A percentile compares a stretch with the other conserved stretches of the same genome.
Evolutionary conservation across 169 alveolate genomes (phyloP).

Genomic region (Plasmodium vivax): DNA sequence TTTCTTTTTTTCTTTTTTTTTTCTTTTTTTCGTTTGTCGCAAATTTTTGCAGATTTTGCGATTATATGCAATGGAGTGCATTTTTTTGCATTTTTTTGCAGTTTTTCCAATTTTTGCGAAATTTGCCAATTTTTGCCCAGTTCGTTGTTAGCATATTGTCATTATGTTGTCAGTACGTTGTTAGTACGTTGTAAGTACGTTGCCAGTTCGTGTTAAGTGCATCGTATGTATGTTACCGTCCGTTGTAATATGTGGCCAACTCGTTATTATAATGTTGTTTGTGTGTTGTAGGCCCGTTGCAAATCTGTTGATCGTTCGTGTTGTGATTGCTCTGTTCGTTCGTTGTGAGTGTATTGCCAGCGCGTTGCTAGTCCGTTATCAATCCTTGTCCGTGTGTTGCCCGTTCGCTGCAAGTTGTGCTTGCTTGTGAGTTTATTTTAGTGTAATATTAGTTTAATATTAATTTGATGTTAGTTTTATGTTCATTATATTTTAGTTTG

Average conservation of each 20-base stretch:
- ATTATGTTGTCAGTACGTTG: background rate
- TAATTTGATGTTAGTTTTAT: background rate
- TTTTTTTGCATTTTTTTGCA: background rate
- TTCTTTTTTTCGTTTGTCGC: background rate
- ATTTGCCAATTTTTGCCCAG: background rate
- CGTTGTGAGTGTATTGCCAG: background rate
- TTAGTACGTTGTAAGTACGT: too few relatives aligned
- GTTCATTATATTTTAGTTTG: background rate
- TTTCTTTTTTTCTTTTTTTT: background rate
- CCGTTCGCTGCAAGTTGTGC: background rate
- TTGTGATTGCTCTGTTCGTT: background rate
- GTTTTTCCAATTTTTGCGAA: background rate
- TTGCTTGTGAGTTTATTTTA: background rate
- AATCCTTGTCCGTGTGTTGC: background rate
- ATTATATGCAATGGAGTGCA: background rate
- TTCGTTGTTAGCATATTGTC: background rate
- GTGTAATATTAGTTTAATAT: background rate
- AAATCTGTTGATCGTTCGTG: background rate
- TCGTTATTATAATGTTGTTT: background rate
- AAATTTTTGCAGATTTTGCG: background rate
- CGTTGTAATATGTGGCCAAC: too few relatives aligned
- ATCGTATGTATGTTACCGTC: too few relatives aligned
- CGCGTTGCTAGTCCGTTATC: background rate
- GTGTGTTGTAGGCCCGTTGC: background rate
- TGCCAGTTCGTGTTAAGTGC: background rate